These are phyloP conservation scores for Pestalotiopsis sp. DNA, from an alignment of 2,329 filamentous ascomycete genomes.

Conservation along the genomic window DNA sequence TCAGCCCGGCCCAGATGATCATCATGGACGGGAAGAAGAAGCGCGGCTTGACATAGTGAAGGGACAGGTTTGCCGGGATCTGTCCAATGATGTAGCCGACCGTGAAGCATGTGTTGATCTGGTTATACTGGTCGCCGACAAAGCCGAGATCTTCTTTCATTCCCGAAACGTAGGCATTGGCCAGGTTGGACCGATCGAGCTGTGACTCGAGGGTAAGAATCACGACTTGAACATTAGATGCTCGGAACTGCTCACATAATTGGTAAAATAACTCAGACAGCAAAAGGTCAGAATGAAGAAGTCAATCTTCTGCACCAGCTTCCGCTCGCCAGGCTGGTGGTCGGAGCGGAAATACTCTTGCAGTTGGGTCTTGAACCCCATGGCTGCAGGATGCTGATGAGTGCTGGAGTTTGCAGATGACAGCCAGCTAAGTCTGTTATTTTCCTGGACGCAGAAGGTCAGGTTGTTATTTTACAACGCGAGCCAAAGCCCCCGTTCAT, in stretches of 20 bases:
- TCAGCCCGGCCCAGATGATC: slow-evolving; percentile 64
- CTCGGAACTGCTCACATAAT: slow-evolving; percentile 42
- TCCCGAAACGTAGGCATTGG: slow-evolving; percentile 57
- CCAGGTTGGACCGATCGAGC: slow-evolving; percentile 54
- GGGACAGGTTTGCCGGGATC: slow-evolving; percentile 61
- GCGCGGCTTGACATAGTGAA: slow-evolving; percentile 66
- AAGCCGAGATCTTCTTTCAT: slow-evolving; percentile 55
- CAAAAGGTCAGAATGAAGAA: slow-evolving; percentile 68
- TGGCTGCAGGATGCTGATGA: slow-evolving; percentile 8
- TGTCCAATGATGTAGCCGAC: slow-evolving; percentile 56
- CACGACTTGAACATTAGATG: background rate
- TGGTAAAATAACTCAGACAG: slow-evolving; percentile 59
- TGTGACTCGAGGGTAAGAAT: background rate
- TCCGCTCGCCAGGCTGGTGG: slow-evolving; percentile 38
- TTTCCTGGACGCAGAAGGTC: background rate
- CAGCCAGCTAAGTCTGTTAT: background rate
- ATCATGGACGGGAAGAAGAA: slow-evolving; percentile 67
- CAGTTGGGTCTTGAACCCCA: slow-evolving; percentile 23
- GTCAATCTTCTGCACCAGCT: slow-evolving; percentile 60
- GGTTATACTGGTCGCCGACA: slow-evolving; percentile 50
- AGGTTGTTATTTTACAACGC: background rate
- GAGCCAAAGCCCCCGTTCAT: background rate
- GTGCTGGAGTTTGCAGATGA: background rate
- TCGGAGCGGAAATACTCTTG: slow-evolving; percentile 31
- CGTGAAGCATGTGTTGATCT: slow-evolving; percentile 55